Conservation (phyloP, 2,329 filamentous ascomycete genomes). For the Cercospora sojina region DNA sequence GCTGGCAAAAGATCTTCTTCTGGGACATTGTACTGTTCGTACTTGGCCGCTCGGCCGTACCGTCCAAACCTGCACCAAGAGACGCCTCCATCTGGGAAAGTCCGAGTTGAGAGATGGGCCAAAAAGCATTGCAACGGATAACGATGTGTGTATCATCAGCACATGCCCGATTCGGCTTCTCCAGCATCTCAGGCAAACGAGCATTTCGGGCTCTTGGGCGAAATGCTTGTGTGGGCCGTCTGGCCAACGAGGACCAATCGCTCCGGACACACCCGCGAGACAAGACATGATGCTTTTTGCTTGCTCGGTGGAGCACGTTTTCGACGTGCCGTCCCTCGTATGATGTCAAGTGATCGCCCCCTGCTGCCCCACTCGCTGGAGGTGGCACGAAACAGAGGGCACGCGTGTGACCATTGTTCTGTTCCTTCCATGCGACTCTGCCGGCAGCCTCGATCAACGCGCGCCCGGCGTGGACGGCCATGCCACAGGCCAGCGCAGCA, state of each 20-base stretch:
- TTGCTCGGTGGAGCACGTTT: constrained; percentile 9
- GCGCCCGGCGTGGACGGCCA: not conserved
- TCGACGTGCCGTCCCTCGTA: constrained; percentile 5
- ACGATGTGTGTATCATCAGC: not conserved
- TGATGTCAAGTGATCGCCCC: constrained; percentile 8
- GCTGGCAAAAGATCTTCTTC: not conserved
- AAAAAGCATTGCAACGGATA: not conserved
- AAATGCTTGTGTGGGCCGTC: not conserved
- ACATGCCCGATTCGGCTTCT: not conserved
- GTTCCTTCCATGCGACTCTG: not conserved
- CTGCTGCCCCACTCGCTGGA: not conserved
- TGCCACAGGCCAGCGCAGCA: not conserved
- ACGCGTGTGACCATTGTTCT: constrained; percentile 10
- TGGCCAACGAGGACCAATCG: not conserved
- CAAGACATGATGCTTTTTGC: constrained; percentile 13
- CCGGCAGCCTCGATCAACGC: not conserved
- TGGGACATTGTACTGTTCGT: not conserved
- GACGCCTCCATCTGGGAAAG: not conserved
- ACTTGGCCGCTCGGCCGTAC: not conserved
- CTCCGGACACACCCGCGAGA: not conserved
- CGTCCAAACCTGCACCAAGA: not conserved
- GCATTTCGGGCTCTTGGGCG: not conserved
- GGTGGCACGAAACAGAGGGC: not conserved
- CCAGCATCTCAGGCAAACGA: not conserved
- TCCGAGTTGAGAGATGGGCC: not conserved